Base-by-base conservation (phyloP, 192 early-diverging fungal genomes). In the Coemansia javaensis region DNA sequence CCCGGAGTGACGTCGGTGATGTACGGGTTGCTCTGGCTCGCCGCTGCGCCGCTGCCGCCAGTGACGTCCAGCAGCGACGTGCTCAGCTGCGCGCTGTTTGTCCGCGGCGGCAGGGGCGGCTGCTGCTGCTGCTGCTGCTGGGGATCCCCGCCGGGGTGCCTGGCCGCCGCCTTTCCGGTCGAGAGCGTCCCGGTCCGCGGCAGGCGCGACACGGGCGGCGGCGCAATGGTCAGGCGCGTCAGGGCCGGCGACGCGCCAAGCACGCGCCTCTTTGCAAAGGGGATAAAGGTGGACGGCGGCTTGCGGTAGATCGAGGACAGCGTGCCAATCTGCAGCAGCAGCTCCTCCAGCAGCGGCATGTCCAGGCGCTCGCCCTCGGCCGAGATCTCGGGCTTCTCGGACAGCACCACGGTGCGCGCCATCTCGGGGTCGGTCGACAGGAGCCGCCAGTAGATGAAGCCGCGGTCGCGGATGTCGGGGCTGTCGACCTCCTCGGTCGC, bases 361-460 rank as follows among this genome's bases (percentile, higher is more conserved):
- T 93, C 91, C 46, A 99, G 78, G 45, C 90, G 90, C 57, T 99
- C 94, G 38, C 90, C 89, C 64, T 98, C 92, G 18, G 89, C 89
- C 8, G 90, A 87, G 41, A 99, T 98, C 43, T 88, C 78, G 11
- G 94, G 94, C 56, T 93, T 97, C 33, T 96, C 92, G 9, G 87
- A 85, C 14, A 99, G 73, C 12, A 99, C 86, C 16, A 99, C 83
- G 0, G 88, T 79, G 35, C 65, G 65, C 27, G 63, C 65, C 59
- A 75, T 63, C 31, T 86, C 86, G 12, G 93, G 92, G 59, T 98
- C 91, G 1, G 94, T 94, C 10, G 93, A 94, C 15, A 99, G 70
- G 47, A 99, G 66, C 14, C 97, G 77, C 94, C 97, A 98, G 73
- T 98, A 98, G 55, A 99, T 94, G 47, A 91, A 98, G 5, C 91